Base-by-base conservation (phyloP, 208 protist species). In the Herpetomonas samuelpessoai region DNA sequence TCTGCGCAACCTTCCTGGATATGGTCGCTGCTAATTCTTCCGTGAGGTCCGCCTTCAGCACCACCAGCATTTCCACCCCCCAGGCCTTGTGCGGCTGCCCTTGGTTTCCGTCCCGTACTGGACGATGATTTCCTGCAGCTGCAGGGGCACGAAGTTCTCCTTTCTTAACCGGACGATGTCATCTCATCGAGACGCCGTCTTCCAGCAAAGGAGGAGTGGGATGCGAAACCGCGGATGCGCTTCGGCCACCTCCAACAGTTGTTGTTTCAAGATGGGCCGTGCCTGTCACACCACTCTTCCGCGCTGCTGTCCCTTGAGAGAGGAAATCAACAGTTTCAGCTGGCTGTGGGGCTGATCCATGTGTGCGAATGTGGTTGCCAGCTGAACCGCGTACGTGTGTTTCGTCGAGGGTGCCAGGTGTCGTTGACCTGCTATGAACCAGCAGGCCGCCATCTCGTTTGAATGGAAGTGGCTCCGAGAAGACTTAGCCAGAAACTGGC, bases 181-280 rank as follows among this genome's bases (percentile, higher is more conserved):
- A 52, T 58, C 30, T 54, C 54, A 68, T 31, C 62, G 38, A 22
- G 53, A 61, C 14, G 52, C 62, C 0, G 62, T 68, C 35, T 68
- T 68, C 62, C 62, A 68, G 19, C 53, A 44, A 2, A 68, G 53
- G 4, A 28, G 10, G 2, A 68, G 31, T 22, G 39, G 18, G 26
- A 29, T 29, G 25, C 35, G 1, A 35, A 29, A n/a, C 22, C 7
- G 10, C 14, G 31, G 3, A 7, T 2, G 21, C 9, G 16, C 14
- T 29, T 4, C 2, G 18, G 3, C 19, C 18, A 10, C 27, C 59
- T 68, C 4, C 2, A 39, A 2, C 12, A 68, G 22, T 26, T 68
- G 53, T 45, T 9, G 1, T n/a, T 27, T n/a, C 10, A 28, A 44
- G 25, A 68, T n/a, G 1, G 53, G 63, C 2, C 18, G 22, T 14